These are phyloP conservation scores for Mycena latifolia DNA, from an alignment of 768 basidiomycete genomes.

Conservation along the genomic window DNA sequence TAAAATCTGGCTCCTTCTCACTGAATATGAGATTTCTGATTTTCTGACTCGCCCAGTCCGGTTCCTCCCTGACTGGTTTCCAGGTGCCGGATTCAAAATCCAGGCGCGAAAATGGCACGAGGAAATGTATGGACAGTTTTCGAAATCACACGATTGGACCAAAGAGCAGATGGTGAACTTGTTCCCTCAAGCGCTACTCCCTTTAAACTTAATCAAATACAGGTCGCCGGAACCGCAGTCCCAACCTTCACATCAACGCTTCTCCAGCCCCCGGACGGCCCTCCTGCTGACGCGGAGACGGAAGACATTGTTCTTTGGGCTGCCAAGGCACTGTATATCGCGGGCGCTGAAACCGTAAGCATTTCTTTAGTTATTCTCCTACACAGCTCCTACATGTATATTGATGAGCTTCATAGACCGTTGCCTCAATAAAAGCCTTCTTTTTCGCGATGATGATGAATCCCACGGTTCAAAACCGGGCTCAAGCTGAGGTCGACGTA, in stretches of 20 bases:
- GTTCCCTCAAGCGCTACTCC: too few relatives aligned
- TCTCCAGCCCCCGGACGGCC: too few relatives aligned
- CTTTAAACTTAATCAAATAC: too few relatives aligned
- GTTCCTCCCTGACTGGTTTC: conserved; percentile 53
- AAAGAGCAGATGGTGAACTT: conserved; percentile 25
- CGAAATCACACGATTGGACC: conserved; percentile 17
- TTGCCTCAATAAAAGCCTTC: conserved; percentile 24
- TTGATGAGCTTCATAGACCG: conserved; percentile 5
- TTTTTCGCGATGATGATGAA: conserved; percentile 36
- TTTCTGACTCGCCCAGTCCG: conserved; percentile 20
- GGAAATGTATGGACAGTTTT: conserved; percentile 11
- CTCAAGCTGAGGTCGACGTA: conserved; percentile 37
- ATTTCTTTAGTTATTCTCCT: background rate
- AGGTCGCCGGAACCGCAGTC: too few relatives aligned
- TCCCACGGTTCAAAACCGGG: conserved; percentile 32
- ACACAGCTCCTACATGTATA: background rate
- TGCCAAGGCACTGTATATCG: too few relatives aligned
- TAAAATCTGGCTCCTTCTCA: conserved; percentile 15
- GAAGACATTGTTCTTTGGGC: too few relatives aligned
- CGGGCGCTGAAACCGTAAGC: conserved; percentile 26
- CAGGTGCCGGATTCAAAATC: conserved; percentile 52
- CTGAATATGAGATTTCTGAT: background rate
- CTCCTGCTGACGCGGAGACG: too few relatives aligned
- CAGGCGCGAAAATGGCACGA: conserved; percentile 22
- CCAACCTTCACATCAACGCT: too few relatives aligned